Base-by-base conservation (phyloP, 2,329 filamentous ascomycete genomes). In the Pezicula carpinea region DNA sequence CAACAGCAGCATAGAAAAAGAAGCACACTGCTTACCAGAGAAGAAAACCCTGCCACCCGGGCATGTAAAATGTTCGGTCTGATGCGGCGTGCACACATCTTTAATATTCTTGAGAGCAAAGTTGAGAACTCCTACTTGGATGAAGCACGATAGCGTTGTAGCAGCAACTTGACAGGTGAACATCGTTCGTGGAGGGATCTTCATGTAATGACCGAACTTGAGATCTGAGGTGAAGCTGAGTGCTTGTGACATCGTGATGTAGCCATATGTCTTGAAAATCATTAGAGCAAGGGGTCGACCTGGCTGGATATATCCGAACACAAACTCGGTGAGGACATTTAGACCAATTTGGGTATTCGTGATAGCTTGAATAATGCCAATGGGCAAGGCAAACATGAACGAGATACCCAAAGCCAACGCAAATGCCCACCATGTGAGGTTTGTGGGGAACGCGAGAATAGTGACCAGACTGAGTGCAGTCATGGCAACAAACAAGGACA, bases 191-290 rank as follows among this genome's bases (percentile, higher is more conserved):
- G 81, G 82, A 0, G 83, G 82, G 8, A 78, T 65, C 58, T 77
- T 78, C 69, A 78, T 74, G 55, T 74, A 74, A 53, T 74, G 70
- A 6, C 72, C 75, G 14, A 78, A 64, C 55, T 78, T 79, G 56
- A 77, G 66, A 52, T 77, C 73, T 14, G 68, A 65, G 0, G 71
- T 65, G 53, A 74, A 76, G 10, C 64, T 65, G n/a, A 75, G 65
- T 3, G 68, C 72, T 52, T 76, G 73, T 48, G 64, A 69, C 79
- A 85, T 84, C 66, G 74, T 80, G 47, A 86, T 77, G 61, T 85
- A 86, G 43, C 82, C 81, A 57, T 84, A 88, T 51, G 82, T 85
- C 66, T 87, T 87, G 70, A 88, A 88, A 68, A 88, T 76, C 83
- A 89, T 89, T 75, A 87, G 83, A 40, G 83, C 83, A 50, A 88